Base-by-base conservation (phyloP, 805 yeast species). In the Spencermartinsiella europaea region DNA sequence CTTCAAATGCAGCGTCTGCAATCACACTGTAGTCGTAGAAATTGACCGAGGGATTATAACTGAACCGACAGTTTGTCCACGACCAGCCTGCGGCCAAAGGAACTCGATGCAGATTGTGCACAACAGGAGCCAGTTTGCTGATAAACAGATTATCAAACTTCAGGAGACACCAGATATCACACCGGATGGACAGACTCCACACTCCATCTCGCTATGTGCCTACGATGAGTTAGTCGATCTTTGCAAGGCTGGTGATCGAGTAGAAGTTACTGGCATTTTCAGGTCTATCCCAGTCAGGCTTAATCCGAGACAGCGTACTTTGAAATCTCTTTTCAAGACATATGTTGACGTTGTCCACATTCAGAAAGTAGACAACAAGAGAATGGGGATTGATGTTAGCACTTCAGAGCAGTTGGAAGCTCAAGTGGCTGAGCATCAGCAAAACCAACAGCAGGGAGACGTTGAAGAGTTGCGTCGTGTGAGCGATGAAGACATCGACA, bases 141-240 rank as follows among this genome's bases (percentile, higher is more conserved):
- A 93, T 66, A 93, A 91, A 62, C 99, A 93, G 67, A 91, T 93
- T 22, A 80, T 93, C 55, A 86, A 87, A 59, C 70, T 93, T 36
- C 99, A 93, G 67, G 99, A 93, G 66, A 89, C 96, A 0, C 96
- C 96, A 0, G 99, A 93, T 65, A 74, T 80, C 51, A 95, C 91
- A 14, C 99, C 99, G 3, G 98, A 86, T 68, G 99, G 99, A 15
- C 99, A 93, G 67, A 93, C 99, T 2, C 99, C 99, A 1, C 99
- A 93, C 66, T 83, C 96, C 12, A 86, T 93, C 40, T 87, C 95
- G 4, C 70, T 93, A 22, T 88, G 96, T 70, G 95, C 87, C 1
- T 93, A 91, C 62, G 99, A 93, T 66, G 98, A 93, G 64, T 73
- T 93, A 51, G 99, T 93, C 1, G 99, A 93, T 65, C 75, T 85